Conservation (phyloP, 2,329 filamentous ascomycete species). For the Alternaria ventricosa region DNA sequence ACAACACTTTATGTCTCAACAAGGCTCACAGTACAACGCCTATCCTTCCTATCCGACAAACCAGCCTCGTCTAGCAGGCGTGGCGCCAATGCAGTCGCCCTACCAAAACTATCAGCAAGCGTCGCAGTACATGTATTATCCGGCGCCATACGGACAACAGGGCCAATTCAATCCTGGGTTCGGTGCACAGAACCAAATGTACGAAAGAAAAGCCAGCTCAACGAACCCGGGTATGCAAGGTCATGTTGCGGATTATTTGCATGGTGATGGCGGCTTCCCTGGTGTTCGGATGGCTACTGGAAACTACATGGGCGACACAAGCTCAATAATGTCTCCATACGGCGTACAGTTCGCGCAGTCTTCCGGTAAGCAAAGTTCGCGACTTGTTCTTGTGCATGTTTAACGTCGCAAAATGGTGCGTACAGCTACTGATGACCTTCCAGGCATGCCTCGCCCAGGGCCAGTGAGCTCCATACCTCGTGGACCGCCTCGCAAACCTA, state of each 20-base stretch:
- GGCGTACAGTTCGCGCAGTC: conserved; percentile 21
- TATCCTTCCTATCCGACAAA: conserved; percentile 34
- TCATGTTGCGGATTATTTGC: conserved; percentile 28
- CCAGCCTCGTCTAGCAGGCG: conserved; percentile 32
- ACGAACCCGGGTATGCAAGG: conserved; percentile 25
- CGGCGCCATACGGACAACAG: conserved; percentile 40
- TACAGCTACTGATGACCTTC: not conserved
- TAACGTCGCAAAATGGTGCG: not conserved
- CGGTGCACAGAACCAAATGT: conserved; percentile 33
- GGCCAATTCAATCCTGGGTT: conserved; percentile 36
- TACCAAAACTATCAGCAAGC: conserved; percentile 42
- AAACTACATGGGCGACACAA: conserved; percentile 22
- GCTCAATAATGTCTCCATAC: conserved; percentile 22
- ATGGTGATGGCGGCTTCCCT: conserved; percentile 28
- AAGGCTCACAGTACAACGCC: conserved; percentile 29
- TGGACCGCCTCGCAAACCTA: conserved; percentile 71
- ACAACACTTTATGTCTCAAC: conserved; percentile 35
- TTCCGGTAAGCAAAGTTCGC: conserved; percentile 27
- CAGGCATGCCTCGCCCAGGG: conserved; percentile 30
- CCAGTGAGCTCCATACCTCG: conserved; percentile 55
- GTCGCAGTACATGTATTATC: conserved; percentile 46
- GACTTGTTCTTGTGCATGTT: not conserved
- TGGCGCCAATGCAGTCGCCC: conserved; percentile 29
- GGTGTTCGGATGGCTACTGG: conserved; percentile 20
- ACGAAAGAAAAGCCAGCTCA: conserved; percentile 39